Conservation (phyloP, 1,284 basidiomycete genomes). For the Melanopsichium pennsylvanicum region DNA sequence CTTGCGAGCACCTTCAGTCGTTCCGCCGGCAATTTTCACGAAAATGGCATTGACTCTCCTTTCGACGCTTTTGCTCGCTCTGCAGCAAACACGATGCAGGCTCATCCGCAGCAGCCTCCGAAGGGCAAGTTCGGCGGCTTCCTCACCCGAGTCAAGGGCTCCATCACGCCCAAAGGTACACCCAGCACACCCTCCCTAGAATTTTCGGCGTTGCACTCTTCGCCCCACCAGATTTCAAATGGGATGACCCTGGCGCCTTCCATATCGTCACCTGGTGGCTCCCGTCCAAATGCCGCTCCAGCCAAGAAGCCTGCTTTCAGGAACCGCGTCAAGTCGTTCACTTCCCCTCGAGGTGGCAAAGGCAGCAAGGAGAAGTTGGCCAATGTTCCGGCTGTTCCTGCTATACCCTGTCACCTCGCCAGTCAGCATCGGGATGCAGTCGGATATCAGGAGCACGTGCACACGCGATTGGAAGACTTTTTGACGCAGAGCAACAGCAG, state of each 20-base stretch:
- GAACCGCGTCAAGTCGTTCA: constrained; percentile 30
- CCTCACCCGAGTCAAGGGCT: constrained; percentile 22
- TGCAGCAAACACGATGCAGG: neutral
- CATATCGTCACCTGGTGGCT: constrained; percentile 1
- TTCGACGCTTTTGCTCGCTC: constrained; percentile 1
- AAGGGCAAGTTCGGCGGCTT: constrained; percentile 25
- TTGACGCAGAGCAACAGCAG: neutral
- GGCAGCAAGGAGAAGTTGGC: constrained; percentile 14
- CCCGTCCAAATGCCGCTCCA: neutral
- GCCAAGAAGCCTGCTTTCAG: constrained; percentile 16
- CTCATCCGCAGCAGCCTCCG: constrained; percentile 3
- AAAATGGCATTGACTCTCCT: neutral
- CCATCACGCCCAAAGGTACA: constrained; percentile 15
- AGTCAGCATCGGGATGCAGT: neutral
- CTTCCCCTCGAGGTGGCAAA: constrained; percentile 11
- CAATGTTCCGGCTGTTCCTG: constrained; percentile 15
- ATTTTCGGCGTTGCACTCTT: neutral
- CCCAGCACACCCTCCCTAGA: constrained; percentile 6
- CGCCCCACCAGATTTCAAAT: neutral
- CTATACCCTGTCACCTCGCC: constrained; percentile 10
- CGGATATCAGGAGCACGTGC: neutral
- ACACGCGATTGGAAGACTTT: neutral
- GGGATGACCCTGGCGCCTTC: neutral
- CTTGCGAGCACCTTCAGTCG: constrained; percentile 27
- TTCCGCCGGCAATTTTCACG: constrained; percentile 21